Percentiles rank a stretch among this genome's conserved stretches.
These are phyloP conservation scores for Penicillium sp. DNA, from an alignment of 2,329 filamentous ascomycete species.

Conservation along the genomic window DNA sequence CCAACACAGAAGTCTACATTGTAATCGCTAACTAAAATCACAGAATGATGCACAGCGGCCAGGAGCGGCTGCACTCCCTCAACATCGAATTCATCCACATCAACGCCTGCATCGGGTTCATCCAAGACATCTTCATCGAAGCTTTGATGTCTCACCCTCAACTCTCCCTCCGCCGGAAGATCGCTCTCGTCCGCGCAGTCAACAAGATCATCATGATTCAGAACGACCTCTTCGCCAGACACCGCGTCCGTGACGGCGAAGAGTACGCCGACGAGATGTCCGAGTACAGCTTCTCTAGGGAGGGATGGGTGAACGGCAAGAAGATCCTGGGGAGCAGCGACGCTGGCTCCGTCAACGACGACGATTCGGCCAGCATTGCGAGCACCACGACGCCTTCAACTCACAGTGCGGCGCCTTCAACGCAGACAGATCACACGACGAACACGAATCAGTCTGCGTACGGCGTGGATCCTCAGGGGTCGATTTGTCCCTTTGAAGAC, in stretches of 20 bases:
- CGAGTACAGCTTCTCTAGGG: constrained; percentile 51
- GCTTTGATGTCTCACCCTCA: constrained; percentile 70
- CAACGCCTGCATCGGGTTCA: constrained; percentile 67
- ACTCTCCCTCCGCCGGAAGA: constrained; percentile 66
- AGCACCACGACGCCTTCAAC: constrained; percentile 22
- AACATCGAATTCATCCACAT: constrained; percentile 82
- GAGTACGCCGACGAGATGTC: constrained; percentile 53
- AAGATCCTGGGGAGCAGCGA: constrained; percentile 47
- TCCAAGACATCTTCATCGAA: constrained; percentile 74
- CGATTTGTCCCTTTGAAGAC: constrained; percentile 33
- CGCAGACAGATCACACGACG: background rate
- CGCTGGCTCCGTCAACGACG: constrained; percentile 30
- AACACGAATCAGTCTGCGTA: background rate
- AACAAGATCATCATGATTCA: constrained; percentile 85
- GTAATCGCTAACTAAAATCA: background rate
- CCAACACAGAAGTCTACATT: background rate
- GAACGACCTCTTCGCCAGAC: constrained; percentile 82
- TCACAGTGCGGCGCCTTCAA: constrained; percentile 10
- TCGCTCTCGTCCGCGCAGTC: constrained; percentile 70
- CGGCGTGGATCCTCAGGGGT: constrained; percentile 1
- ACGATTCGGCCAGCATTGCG: constrained; percentile 30
- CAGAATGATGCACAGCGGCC: constrained; percentile 77
- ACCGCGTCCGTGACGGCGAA: constrained; percentile 69
- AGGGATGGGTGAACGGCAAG: constrained; percentile 65
- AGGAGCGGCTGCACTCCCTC: constrained; percentile 67